These are phyloP conservation scores for Nicotiana knightiana DNA, from an alignment of 257 asterid species.

Conservation along the genomic window DNA sequence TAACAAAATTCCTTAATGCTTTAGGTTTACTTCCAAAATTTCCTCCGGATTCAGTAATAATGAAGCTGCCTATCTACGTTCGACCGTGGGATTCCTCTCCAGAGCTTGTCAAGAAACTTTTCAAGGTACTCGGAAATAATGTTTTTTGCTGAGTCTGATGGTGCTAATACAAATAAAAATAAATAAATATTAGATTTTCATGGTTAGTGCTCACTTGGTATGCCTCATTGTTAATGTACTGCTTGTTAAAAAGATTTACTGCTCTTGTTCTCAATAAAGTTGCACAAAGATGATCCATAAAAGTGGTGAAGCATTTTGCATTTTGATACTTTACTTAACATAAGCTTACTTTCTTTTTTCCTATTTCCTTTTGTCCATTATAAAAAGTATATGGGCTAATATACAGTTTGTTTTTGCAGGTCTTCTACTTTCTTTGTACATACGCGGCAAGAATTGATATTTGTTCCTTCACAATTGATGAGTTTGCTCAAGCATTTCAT, in stretches of 20 bases:
- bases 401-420: slow-evolving; percentile 40
- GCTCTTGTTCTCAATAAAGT: background rate
- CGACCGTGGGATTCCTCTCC: slow-evolving; percentile 94
- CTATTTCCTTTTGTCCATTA: background rate
- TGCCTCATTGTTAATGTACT: background rate
- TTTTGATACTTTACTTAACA: slow-evolving; percentile 7
- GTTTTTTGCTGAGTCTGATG: slow-evolving; percentile 2
- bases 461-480: slow-evolving; percentile 72
- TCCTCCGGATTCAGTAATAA: slow-evolving; percentile 79
- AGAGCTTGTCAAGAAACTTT: slow-evolving; percentile 76
- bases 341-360: background rate
- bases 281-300: background rate
- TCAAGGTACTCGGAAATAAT: slow-evolving; percentile 56
- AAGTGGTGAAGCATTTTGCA: background rate
- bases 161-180: background rate
- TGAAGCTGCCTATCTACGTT: slow-evolving; percentile 62
- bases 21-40: slow-evolving; percentile 85
- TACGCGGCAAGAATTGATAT: slow-evolving; percentile 53
- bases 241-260: background rate
- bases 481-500: slow-evolving; percentile 72
- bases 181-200: background rate
- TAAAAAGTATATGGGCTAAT: background rate
- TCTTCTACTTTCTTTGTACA: slow-evolving; percentile 74
- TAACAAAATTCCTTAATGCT: slow-evolving; percentile 10
- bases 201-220: background rate